Evolutionary conservation across 1,284 basidiomycete genomes (phyloP), one percentile per base, ranked within the genome.

Genomic region (Cryptococcus hybrid): DNA sequence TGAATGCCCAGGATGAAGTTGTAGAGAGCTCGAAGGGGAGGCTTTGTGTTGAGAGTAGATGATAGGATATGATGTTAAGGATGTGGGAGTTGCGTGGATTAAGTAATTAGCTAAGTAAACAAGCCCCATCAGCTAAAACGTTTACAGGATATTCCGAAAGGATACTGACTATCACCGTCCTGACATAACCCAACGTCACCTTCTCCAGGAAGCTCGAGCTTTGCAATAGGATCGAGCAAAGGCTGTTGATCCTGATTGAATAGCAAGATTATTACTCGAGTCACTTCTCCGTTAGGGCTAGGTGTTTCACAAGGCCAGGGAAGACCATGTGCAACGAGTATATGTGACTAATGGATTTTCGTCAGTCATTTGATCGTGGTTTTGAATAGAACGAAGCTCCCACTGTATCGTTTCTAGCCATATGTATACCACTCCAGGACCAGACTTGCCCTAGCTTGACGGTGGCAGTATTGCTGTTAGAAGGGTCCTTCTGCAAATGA

Each of bases 271-370:
- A 72, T 61, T 0, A 75, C 70, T 11, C 68, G 57, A 0, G 75
- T 75, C 5, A 75, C 68, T 40, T 75, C 72, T 8, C 72, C 72
- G 47, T 73, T 74, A 0, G 68, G 68, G 44, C 65, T 71, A 0
- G 75, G 72, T 36, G 70, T 52, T 1, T 57, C 67, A 15, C 68
- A 67, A 2, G 72, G 71, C 71, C 72, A 75, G 3, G 72, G 73
- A 13, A 70, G 52, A 3, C 70, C 75, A 56, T 68, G 62, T 7
- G 58, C 67, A 30, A 73, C 47, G 5, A 76, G 43, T 42, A 39
- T 40, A 30, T 11, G 37, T 6, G 6, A 39, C 9, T 34, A 45
- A 11, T n/a, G 39, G 37, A 42, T n/a, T 7, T 30, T 30, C 30
- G 30, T 30, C 30, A 30, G 30, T 30, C 7, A 52, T 12, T 8